phyloP scores from a whole-genome alignment of 768 basidiomycete species.

The Daedalea quercina region DNA sequence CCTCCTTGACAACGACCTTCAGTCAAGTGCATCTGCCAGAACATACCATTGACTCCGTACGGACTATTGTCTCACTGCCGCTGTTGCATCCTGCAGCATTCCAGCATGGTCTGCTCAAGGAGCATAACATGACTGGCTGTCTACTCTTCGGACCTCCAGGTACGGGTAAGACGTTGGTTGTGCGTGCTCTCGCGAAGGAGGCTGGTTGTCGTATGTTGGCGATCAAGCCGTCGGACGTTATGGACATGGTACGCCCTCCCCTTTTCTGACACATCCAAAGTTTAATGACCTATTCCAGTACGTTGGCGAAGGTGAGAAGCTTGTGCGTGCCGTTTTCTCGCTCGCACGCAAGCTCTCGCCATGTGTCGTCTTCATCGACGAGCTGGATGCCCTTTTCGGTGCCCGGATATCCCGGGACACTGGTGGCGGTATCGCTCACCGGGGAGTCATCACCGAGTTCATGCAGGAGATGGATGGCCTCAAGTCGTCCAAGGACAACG shows the following conservation, averaged over 20 bases:
- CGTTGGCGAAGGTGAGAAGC: conserved; percentile 85
- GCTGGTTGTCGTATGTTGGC: conserved; percentile 91
- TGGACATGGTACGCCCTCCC: conserved; percentile 73
- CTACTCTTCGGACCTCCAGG: conserved; percentile 92
- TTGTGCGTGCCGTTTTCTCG: conserved; percentile 83
- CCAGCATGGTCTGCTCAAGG: conserved; percentile 81
- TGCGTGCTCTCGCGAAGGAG: conserved; percentile 87
- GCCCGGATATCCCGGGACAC: conserved; percentile 76
- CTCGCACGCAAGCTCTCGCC: conserved; percentile 82
- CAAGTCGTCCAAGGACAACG: conserved; percentile 67
- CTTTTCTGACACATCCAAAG: conserved; percentile 1
- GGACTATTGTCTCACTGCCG: conserved; percentile 87
- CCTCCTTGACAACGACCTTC: conserved; percentile 76
- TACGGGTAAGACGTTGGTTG: conserved; percentile 86
- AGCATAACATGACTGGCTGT: conserved; percentile 88
- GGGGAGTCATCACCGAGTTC: conserved; percentile 86
- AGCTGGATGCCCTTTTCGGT: conserved; percentile 90
- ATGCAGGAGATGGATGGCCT: conserved; percentile 98
- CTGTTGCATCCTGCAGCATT: conserved; percentile 85
- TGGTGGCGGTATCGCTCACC: conserved; percentile 76
- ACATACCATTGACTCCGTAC: conserved; percentile 86
- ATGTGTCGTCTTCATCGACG: conserved; percentile 92
- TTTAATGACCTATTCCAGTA: conserved; percentile 39
- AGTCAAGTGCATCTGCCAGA: conserved; percentile 82
- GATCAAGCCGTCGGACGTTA: conserved; percentile 87